Evolutionary conservation across 495 filamentous ascomycete species (phyloP), one percentile per base, ranked within the genome.

Genomic region (Annulohypoxylon maeteangense): DNA sequence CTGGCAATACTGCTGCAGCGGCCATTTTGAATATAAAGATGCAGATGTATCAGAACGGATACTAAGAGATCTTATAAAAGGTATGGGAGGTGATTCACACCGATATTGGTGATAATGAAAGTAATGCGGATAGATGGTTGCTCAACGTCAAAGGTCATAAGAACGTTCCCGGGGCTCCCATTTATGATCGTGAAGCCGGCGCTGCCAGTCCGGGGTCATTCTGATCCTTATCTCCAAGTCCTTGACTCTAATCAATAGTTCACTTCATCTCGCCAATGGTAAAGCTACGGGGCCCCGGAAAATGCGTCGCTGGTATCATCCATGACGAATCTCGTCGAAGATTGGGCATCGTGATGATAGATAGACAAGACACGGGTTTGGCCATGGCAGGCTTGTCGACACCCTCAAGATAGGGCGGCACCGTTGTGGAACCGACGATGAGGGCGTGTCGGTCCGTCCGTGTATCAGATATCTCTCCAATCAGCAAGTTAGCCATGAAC

Each of bases 301-400:
- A 44, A 20, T 48, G 25, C 44, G 18, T 67, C 34, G 67, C 61
- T 23, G 62, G 50, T 59, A 54, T 34, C 57, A 63, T 70, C 66
- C 54, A 74, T 63, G 66, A 65, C 62, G 71, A 55, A 61, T 63
- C 50, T 31, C 62, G 57, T 47, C 38, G 56, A 55, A 34, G 47
- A 58, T 70, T 67, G 67, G 71, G 71, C 42, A 70, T 63, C 48
- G 51, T 56, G 57, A 70, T 20, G 66, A 63, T 66, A 70, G 70
- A 69, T 73, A 70, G 71, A 50, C 67, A 70, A 70, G 62, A 44
- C 70, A 63, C 57, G 44, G 65, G 62, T 63, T 66, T 64, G 55
- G 45, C 32, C 16, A 34, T 55, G 51, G n/a, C 50, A 61, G 57
- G 36, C 56, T 44, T 32, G 31, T 54, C 51, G 62, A 34, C 50